Percentiles rank a stretch among this genome's conserved stretches.
phyloP scores from a whole-genome alignment of 164 flowering plant genomes.

The Brasenia schreberi region DNA sequence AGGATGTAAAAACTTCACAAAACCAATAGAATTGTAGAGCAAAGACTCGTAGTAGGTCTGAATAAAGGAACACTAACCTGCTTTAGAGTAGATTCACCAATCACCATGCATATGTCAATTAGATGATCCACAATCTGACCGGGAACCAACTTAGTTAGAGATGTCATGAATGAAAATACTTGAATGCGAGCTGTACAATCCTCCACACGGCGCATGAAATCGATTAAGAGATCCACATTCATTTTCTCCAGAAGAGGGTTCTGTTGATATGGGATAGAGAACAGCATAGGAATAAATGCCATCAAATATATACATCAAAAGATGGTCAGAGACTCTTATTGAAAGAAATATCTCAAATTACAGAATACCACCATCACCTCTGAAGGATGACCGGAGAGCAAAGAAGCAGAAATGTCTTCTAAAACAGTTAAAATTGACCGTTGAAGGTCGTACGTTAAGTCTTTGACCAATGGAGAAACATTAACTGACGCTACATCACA shows the following conservation, averaged over 20 bases:
- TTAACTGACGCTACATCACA: conserved; percentile 18
- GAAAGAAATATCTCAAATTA: not conserved
- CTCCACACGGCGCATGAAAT: conserved; percentile 45
- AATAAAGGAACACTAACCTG: conserved; percentile 38
- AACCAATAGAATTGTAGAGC: too few species aligned
- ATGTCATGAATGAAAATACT: conserved; percentile 49
- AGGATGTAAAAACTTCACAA: too few species aligned
- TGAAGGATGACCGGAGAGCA: conserved; percentile 7
- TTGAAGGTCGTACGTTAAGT: conserved; percentile 26
- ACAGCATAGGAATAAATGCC: not conserved
- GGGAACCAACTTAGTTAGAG: conserved; percentile 46
- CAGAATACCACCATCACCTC: conserved; percentile 16
- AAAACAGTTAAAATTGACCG: conserved; percentile 48
- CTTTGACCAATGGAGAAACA: conserved; percentile 12
- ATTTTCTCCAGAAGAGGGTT: conserved; percentile 15
- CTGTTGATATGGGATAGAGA: conserved; percentile 20
- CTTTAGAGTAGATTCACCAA: conserved; percentile 57
- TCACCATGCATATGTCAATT: conserved; percentile 38
- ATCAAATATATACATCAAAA: not conserved
- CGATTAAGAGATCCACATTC: conserved; percentile 44
- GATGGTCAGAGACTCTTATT: too few species aligned
- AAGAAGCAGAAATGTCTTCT: conserved; percentile 42
- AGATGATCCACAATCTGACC: conserved; percentile 41
- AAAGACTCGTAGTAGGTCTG: not conserved
- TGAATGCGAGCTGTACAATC: conserved; percentile 60